phyloP scores from a whole-genome alignment of 2,329 filamentous ascomycete species.

The Aphanoascus verrucosus region DNA sequence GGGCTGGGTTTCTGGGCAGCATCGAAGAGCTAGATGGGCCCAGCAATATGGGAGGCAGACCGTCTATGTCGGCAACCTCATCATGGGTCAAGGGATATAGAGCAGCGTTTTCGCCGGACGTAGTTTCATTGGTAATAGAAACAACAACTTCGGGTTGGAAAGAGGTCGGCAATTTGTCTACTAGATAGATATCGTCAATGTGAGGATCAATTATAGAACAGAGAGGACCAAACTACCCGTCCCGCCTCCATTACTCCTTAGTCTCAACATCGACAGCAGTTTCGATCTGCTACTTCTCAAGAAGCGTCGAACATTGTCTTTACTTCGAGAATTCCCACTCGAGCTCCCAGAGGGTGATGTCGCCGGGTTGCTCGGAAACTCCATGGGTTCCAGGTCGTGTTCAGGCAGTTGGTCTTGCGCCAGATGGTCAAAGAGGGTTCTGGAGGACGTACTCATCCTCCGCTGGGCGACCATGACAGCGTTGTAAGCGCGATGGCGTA shows the following conservation, averaged over 20 bases:
- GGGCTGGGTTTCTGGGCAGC: not conserved
- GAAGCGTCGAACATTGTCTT: slow-evolving; percentile 23
- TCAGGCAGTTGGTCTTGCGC: slow-evolving; percentile 17
- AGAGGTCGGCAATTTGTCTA: not conserved
- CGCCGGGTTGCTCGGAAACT: slow-evolving; percentile 17
- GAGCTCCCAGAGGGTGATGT: slow-evolving; percentile 22
- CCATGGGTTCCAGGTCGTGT: slow-evolving; percentile 14
- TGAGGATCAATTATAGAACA: not conserved
- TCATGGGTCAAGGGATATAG: not conserved
- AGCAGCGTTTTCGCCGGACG: not conserved
- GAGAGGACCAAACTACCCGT: slow-evolving; percentile 12
- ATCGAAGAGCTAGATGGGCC: not conserved
- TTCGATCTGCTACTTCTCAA: slow-evolving; percentile 30
- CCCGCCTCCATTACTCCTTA: slow-evolving; percentile 21
- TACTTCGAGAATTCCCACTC: slow-evolving; percentile 12
- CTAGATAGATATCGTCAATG: slow-evolving; percentile 1
- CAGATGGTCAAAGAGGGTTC: slow-evolving; percentile 21
- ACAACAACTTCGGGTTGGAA: not conserved
- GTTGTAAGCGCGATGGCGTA: slow-evolving; percentile 1
- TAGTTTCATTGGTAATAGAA: not conserved
- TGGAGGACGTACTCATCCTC: slow-evolving; percentile 18
- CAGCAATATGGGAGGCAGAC: not conserved
- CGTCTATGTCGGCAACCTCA: not conserved
- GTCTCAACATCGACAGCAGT: slow-evolving; percentile 28
- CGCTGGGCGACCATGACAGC: slow-evolving; percentile 19